A percentile compares a stretch with the other conserved stretches of the same genome.
phyloP scores from a whole-genome alignment of 257 asterid species.

The Jacaranda mimosifolia region DNA sequence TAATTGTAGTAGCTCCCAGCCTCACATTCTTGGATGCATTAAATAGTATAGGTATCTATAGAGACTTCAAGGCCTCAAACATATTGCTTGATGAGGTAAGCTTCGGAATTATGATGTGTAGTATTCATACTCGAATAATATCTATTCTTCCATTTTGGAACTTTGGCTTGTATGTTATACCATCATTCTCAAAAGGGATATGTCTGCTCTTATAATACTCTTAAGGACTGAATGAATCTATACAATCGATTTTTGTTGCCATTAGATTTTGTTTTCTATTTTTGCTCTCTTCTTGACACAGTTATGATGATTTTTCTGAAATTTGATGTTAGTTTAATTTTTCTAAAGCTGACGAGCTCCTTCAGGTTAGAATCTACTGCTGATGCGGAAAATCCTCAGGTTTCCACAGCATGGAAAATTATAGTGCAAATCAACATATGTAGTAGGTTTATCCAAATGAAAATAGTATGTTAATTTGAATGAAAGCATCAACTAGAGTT shows the following conservation, averaged over 20 bases:
- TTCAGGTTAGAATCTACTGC: too few species aligned
- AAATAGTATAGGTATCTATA: conserved; percentile 62
- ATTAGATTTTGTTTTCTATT: too few species aligned
- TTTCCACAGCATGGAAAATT: too few species aligned
- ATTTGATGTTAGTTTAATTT: background rate
- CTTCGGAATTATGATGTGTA: background rate
- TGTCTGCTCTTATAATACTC: background rate
- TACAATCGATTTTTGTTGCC: too few species aligned
- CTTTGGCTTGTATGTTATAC: too few species aligned
- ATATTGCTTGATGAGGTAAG: conserved; percentile 81
- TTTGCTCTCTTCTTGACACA: background rate
- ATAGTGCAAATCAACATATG: too few species aligned
- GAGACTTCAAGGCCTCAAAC: conserved; percentile 86
- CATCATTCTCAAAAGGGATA: too few species aligned
- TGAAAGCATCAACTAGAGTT: too few species aligned
- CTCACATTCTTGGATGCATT: conserved; percentile 71
- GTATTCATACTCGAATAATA: background rate
- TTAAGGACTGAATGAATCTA: background rate
- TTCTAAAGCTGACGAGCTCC: background rate
- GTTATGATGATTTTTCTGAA: background rate
- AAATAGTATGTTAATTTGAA: too few species aligned
- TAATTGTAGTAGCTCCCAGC: conserved; percentile 77
- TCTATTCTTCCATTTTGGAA: background rate
- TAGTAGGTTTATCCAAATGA: too few species aligned
- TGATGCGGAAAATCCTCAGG: too few species aligned